Percentiles rank a stretch among this genome's conserved stretches.
phyloP scores from a whole-genome alignment of 257 asterid species.

The Plantago elongata region DNA sequence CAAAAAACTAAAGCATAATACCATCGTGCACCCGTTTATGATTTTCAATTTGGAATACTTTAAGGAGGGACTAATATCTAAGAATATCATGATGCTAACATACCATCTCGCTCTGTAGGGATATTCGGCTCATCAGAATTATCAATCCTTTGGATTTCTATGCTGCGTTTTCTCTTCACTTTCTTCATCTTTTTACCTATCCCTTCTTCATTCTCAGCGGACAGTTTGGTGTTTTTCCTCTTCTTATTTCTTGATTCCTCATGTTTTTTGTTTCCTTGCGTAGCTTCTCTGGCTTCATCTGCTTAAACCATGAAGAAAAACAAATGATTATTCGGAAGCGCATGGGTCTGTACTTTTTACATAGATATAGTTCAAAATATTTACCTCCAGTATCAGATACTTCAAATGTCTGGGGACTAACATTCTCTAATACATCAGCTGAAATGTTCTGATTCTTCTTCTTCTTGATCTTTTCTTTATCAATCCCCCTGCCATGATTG shows the following conservation, averaged over 20 bases:
- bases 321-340: conserved; percentile 3
- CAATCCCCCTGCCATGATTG: too few relatives aligned
- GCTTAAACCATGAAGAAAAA: conserved; percentile 18
- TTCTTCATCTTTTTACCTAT: conserved; percentile 28
- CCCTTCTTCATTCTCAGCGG: conserved; percentile 19
- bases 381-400: conserved; percentile 14
- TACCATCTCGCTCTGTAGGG: conserved; percentile 32
- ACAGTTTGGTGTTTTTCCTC: conserved; percentile 19
- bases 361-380: too few relatives aligned
- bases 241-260: conserved; percentile 36
- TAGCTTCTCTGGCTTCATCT: conserved; percentile 27
- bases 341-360: background rate
- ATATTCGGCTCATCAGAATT: conserved; percentile 21
- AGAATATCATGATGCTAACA: conserved; percentile 4
- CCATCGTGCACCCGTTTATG: background rate
- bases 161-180: conserved; percentile 35
- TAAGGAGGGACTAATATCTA: background rate
- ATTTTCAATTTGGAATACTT: too few relatives aligned
- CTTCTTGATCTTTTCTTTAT: background rate
- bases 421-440: conserved; percentile 20
- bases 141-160: conserved; percentile 16
- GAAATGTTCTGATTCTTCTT: too few relatives aligned
- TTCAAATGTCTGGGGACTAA: conserved; percentile 14
- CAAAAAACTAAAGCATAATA: background rate
- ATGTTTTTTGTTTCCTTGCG: conserved; percentile 27